These are phyloP conservation scores for Saitozyma podzolica DNA, from an alignment of 768 basidiomycete genomes.

Conservation along the genomic window DNA sequence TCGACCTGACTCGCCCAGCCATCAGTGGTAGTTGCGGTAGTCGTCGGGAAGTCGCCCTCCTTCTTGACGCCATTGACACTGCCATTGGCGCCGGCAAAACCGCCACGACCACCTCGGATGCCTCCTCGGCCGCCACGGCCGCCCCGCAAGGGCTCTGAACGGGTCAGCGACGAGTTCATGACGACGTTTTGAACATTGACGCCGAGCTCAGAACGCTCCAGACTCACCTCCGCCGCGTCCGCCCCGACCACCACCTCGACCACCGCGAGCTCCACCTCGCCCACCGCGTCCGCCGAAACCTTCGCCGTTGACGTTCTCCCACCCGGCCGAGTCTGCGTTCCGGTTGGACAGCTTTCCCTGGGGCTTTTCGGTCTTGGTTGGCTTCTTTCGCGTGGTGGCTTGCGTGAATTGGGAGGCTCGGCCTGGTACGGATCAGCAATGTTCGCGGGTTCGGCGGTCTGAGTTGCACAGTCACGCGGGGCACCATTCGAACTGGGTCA, in stretches of 20 bases:
- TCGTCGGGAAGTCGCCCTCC: constrained; percentile 29
- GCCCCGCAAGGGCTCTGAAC: constrained; percentile 39
- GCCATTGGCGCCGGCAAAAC: constrained; percentile 35
- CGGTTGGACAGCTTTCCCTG: constrained; percentile 37
- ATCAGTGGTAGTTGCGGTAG: constrained; percentile 42
- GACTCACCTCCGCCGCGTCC: constrained; percentile 43
- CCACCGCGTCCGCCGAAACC: constrained; percentile 45
- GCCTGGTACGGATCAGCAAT: constrained; percentile 28
- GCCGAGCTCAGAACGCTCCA: neutral
- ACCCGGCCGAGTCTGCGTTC: constrained; percentile 45
- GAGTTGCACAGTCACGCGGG: too few species aligned
- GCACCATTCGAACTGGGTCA: too few species aligned
- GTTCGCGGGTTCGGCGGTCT: too few species aligned
- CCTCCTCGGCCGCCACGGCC: constrained; percentile 51
- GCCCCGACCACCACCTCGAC: constrained; percentile 47
- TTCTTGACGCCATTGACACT: constrained; percentile 3
- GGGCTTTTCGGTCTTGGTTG: constrained; percentile 34
- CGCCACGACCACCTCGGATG: constrained; percentile 50
- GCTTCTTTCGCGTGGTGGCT: constrained; percentile 49
- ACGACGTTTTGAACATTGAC: too few species aligned
- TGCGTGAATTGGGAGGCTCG: constrained; percentile 53
- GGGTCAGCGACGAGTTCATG: neutral
- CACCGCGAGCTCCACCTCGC: constrained; percentile 48
- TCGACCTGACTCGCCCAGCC: constrained; percentile 47
- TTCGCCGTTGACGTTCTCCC: constrained; percentile 35